A percentile compares a stretch with the other conserved stretches of the same genome.
These are phyloP conservation scores for Tetraselmis striata DNA, from an alignment of 139 green algal species.

Conservation along the genomic window DNA sequence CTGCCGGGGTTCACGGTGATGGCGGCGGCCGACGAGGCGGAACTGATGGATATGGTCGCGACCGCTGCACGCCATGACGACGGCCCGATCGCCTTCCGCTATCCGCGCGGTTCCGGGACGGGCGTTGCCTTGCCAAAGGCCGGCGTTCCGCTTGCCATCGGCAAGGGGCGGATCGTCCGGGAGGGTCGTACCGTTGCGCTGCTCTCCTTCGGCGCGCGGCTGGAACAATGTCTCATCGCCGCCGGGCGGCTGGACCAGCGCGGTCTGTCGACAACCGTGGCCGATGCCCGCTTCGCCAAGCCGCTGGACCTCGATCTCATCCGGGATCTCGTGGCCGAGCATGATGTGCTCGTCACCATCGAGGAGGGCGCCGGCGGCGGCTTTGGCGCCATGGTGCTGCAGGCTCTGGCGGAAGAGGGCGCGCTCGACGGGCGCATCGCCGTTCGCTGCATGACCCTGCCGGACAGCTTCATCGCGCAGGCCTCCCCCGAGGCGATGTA, in stretches of 20 bases:
- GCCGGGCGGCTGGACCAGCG: slow-evolving; percentile 74
- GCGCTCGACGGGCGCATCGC: slow-evolving; percentile 89
- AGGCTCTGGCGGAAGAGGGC: slow-evolving; percentile 82
- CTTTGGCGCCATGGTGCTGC: slow-evolving; percentile 67
- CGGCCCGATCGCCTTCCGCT: slow-evolving; percentile 82
- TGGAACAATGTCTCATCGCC: slow-evolving; percentile 79
- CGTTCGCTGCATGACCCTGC: slow-evolving; percentile 90
- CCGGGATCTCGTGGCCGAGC: slow-evolving; percentile 59
- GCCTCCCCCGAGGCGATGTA: slow-evolving; percentile 82
- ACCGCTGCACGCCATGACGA: slow-evolving; percentile 88
- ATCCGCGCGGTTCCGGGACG: slow-evolving; percentile 89
- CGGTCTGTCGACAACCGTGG: slow-evolving; percentile 80
- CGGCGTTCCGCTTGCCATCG: slow-evolving; percentile 76
- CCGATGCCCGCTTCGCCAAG: slow-evolving; percentile 98
- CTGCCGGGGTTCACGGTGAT: slow-evolving; percentile 97
- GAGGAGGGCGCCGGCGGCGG: slow-evolving; percentile 97
- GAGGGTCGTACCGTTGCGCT: slow-evolving; percentile 83
- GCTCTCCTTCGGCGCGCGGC: slow-evolving; percentile 80
- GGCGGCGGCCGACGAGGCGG: slow-evolving; percentile 89
- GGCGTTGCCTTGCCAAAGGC: slow-evolving; percentile 78
- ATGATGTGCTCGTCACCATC: slow-evolving; percentile 89
- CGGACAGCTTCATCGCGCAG: slow-evolving; percentile 90
- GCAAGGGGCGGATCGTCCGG: slow-evolving; percentile 76
- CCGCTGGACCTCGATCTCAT: slow-evolving; percentile 85
- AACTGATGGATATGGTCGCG: slow-evolving; percentile 91